A percentile compares a stretch with the other conserved stretches of the same genome.
These are phyloP conservation scores for Dendrobium catenatum DNA, from an alignment of 106 monocot genomes.

Conservation along the genomic window DNA sequence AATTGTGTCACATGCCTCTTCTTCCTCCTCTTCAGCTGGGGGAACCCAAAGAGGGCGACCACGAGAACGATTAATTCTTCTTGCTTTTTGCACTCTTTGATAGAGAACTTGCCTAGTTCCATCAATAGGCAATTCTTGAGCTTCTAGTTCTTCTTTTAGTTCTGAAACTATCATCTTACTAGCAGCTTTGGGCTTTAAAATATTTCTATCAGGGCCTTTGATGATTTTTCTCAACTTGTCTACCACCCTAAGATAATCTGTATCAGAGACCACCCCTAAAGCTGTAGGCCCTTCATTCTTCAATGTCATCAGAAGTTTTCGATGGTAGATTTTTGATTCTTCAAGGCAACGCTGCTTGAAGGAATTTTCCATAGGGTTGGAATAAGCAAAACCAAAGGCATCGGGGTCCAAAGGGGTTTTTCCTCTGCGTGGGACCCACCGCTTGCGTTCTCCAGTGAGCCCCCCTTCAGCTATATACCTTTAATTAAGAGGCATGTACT, in stretches of 20 bases:
- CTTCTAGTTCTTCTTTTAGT: slow-evolving; percentile 88
- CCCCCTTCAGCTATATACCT: slow-evolving; percentile 97
- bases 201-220: slow-evolving; percentile 67
- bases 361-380: slow-evolving; percentile 87
- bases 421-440: slow-evolving; percentile 94
- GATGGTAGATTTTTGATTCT: slow-evolving; percentile 76
- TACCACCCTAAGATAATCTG: slow-evolving; percentile 59
- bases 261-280: slow-evolving; percentile 67
- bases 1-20: slow-evolving; percentile 49
- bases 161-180: slow-evolving; percentile 99
- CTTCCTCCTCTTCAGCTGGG: slow-evolving; percentile 91
- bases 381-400: slow-evolving; percentile 89
- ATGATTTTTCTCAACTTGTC: slow-evolving; percentile 72
- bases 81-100: slow-evolving; percentile 94
- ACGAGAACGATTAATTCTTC: slow-evolving; percentile 95
- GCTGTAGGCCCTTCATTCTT: slow-evolving; percentile 66
- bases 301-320: slow-evolving; percentile 65
- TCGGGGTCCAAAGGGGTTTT: slow-evolving; percentile 94
- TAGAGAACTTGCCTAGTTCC: slow-evolving; percentile 93
- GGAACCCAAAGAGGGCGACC: slow-evolving; percentile 97
- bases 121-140: slow-evolving; percentile 90
- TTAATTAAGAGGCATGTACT: not conserved
- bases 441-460: slow-evolving; percentile 92
- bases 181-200: slow-evolving; percentile 89
- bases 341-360: slow-evolving; percentile 84